Evolutionary conservation across 179 eudicot genomes (phyloP).

Genomic region (Silene coronaria): DNA sequence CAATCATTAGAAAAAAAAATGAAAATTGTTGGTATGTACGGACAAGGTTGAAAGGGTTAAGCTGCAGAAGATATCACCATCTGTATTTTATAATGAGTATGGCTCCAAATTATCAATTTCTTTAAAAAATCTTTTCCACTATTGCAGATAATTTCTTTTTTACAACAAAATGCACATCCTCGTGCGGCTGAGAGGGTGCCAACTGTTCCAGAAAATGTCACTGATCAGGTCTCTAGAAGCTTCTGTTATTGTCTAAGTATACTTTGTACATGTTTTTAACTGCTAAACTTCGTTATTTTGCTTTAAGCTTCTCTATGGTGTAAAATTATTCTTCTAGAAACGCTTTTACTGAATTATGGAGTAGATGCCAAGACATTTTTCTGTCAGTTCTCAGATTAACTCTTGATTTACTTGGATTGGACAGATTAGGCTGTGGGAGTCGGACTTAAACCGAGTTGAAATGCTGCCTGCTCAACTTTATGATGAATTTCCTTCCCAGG

Average conservation of each 20-base stretch:
- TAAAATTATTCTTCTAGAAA: not conserved
- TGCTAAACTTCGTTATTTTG: not conserved
- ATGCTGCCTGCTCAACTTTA: constrained; percentile 61
- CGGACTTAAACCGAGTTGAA: constrained; percentile 85
- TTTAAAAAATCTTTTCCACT: not conserved
- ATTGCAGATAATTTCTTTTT: constrained; percentile 82
- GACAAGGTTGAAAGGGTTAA: not conserved
- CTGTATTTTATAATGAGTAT: not conserved
- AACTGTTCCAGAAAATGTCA: constrained; percentile 92
- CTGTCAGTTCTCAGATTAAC: not conserved
- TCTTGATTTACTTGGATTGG: constrained; percentile 19
- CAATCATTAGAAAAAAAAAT: not conserved
- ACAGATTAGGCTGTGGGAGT: constrained; percentile 97
- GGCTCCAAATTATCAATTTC: not conserved
- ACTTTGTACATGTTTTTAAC: not conserved
- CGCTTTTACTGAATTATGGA: not conserved
- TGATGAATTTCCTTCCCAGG: constrained; percentile 82
- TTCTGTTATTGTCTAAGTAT: not conserved
- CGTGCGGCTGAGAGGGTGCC: constrained; percentile 83
- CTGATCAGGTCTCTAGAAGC: constrained; percentile 66
- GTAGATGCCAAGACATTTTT: not conserved
- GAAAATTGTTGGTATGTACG: not conserved
- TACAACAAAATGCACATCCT: constrained; percentile 98
- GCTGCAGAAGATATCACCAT: not conserved
- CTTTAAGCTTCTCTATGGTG: no score